Base-by-base conservation (phyloP, 768 basidiomycete genomes). In the Lactarius trivialis region DNA sequence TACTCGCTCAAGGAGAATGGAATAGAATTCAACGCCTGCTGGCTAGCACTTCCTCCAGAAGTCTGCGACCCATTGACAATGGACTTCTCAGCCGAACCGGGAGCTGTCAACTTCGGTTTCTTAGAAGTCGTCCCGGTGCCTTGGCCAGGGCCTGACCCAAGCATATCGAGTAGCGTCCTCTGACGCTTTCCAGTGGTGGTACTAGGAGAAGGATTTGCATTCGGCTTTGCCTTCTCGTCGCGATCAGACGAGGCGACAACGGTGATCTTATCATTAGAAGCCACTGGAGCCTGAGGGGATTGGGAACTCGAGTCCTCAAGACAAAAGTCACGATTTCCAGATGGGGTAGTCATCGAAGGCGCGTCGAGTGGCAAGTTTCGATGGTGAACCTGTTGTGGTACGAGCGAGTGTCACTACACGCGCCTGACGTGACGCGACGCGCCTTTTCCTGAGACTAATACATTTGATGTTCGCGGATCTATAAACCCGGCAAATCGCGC, bases 151-250 rank as follows among this genome's bases (percentile, higher is more conserved):
- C 70, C 55, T 73, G 71, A 39, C 8, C 76, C 69, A 56, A 88
- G 78, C 85, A 89, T 85, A 69, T 88, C 86, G 66, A 78, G 69
- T 41, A 90, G 77, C 0, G 85, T 88, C 39, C 79, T 77, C 74
- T 90, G 88, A 51, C 88, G 81, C 66, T 82, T 82, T 51, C 70
- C 61, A 41, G 48, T 59, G 3, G 52, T 41, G 17, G 49, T 49
- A 28, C 30, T 41, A 15, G 56, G 39, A 26, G 60, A 34, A 33
- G 61, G 55, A 7, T 56, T 51, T 17, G 30, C 21, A n/a, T 55
- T 57, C 19, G 58, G 48, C 55, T 61, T 55, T 32, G 59, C 34
- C n/a, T 52, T 45, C 37, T 58, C 50, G 19, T 49, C 48, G 7
- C 14, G 51, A 30, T 49, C 61, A 19, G 34, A 32, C 34, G 56